These are phyloP conservation scores for Pseudogymnoascus sp. DNA, from an alignment of 2,329 filamentous ascomycete species.

Conservation along the genomic window DNA sequence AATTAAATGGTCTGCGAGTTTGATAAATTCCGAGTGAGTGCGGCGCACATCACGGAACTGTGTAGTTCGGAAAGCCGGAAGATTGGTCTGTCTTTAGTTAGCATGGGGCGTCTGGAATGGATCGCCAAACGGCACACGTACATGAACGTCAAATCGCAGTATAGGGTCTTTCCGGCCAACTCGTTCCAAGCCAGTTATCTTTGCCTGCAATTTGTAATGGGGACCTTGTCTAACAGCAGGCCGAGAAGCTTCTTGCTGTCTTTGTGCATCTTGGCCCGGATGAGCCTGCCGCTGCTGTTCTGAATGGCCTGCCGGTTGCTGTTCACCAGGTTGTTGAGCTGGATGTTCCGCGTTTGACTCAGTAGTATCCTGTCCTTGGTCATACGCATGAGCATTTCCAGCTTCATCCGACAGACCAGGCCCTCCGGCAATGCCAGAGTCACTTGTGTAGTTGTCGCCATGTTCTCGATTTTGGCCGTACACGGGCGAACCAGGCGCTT, in stretches of 20 bases:
- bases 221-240: constrained; percentile 41
- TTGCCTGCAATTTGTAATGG: constrained; percentile 80
- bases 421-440: constrained; percentile 11
- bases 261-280: constrained; percentile 25
- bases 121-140: constrained; percentile 38
- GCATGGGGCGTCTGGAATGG: neutral
- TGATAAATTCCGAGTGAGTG: constrained; percentile 90
- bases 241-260: constrained; percentile 30
- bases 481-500: constrained; percentile 22
- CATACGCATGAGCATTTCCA: constrained; percentile 18
- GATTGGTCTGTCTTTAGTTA: constrained; percentile 64
- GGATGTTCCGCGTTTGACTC: constrained; percentile 27
- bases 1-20: constrained; percentile 91
- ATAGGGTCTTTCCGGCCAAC: constrained; percentile 94
- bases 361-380: constrained; percentile 23
- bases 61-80: constrained; percentile 95
- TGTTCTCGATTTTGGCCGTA: constrained; percentile 18
- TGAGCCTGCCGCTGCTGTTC: constrained; percentile 28
- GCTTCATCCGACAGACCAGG: constrained; percentile 19
- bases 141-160: constrained; percentile 90
- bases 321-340: constrained; percentile 17
- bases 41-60: constrained; percentile 96
- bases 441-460: constrained; percentile 20
- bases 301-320: constrained; percentile 14
- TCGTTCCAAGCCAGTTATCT: constrained; percentile 87